phyloP scores from a whole-genome alignment of 208 protist genomes.

The Trypanosoma cruzi region DNA sequence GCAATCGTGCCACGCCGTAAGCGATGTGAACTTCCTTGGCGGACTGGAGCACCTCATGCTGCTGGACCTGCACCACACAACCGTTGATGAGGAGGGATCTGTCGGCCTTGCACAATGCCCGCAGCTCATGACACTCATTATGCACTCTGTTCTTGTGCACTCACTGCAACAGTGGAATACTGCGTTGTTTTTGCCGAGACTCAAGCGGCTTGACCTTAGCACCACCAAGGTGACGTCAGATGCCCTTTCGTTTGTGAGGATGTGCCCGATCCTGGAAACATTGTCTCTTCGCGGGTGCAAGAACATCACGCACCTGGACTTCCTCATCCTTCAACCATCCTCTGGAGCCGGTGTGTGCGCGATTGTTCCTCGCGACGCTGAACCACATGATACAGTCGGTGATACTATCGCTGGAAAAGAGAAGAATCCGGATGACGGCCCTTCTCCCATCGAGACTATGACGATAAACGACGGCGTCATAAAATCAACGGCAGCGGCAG shows the following conservation, averaged over 20 bases:
- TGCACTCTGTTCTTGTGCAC: constrained; percentile 9
- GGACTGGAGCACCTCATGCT: constrained; percentile 34
- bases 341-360: no score
- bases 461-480: not conserved
- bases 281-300: constrained; percentile 42
- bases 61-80: constrained; percentile 70
- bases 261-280: constrained; percentile 37
- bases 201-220: constrained; percentile 43
- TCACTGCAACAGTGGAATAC: constrained; percentile 18
- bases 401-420: not conserved
- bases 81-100: constrained; percentile 25
- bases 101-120: constrained; percentile 6
- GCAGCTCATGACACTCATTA: constrained; percentile 13
- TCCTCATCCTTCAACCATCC: constrained; percentile 23
- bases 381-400: not conserved
- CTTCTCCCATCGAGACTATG: not conserved
- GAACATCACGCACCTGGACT: constrained; percentile 29
- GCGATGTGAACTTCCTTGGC: constrained; percentile 31
- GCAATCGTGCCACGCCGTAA: constrained; percentile 47
- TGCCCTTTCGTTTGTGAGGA: constrained; percentile 32
- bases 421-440: not conserved
- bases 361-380: no score
- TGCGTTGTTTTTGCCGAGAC: constrained; percentile 35
- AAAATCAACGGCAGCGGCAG: not conserved
- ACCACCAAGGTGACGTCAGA: constrained; percentile 41